Percentiles rank a stretch among this genome's conserved stretches.
These are phyloP conservation scores for Arxiozyma heterogenica DNA, from an alignment of 1,139 yeast species.

Conservation along the genomic window DNA sequence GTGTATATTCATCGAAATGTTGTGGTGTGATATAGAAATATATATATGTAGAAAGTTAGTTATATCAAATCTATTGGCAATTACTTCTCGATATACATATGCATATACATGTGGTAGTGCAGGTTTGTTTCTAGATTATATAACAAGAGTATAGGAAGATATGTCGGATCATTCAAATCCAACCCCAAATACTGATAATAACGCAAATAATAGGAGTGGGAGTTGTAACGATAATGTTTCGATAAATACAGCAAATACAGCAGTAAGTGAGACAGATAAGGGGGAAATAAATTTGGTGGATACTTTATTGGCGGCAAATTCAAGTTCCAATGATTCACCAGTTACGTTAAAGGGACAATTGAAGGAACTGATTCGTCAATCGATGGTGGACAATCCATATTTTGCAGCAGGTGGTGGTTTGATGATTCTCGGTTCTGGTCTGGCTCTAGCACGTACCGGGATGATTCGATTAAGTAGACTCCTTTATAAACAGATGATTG, in stretches of 20 bases:
- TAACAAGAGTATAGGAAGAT: neutral
- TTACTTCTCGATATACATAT: too few relatives aligned
- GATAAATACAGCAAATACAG: neutral
- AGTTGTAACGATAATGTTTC: neutral
- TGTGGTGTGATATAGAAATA: neutral
- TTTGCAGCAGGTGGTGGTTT: conserved; percentile 97
- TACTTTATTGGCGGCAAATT: neutral
- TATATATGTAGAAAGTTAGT: neutral
- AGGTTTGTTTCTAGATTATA: too few relatives aligned
- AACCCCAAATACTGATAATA: neutral
- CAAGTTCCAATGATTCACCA: neutral
- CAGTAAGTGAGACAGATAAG: neutral
- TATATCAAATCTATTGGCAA: too few relatives aligned
- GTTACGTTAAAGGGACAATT: neutral
- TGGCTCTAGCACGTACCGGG: conserved; percentile 72
- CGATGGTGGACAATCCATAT: conserved; percentile 71
- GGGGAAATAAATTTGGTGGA: neutral
- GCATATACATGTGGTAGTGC: neutral
- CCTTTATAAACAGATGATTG: conserved; percentile 72
- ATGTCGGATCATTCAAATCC: neutral
- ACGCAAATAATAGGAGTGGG: too few relatives aligned
- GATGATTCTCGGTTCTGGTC: conserved; percentile 82
- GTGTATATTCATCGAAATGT: neutral
- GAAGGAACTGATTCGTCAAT: conserved; percentile 37
- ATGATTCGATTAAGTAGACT: conserved; percentile 55